phyloP scores from a whole-genome alignment of 345 rosid species.

The Crucihimalaya himalaica region DNA sequence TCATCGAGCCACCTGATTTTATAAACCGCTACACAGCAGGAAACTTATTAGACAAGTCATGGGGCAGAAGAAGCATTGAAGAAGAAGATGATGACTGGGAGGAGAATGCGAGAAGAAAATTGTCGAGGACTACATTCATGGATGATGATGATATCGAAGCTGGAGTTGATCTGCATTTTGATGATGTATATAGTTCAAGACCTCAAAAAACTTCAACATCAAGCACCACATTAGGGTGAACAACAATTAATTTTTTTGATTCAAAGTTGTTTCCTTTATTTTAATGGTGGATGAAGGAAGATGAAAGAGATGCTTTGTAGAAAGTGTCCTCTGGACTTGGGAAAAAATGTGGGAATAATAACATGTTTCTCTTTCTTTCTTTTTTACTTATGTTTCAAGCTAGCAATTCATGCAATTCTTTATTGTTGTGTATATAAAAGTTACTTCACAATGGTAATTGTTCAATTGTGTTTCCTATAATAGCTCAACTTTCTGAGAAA shows the following conservation, averaged over 20 bases:
- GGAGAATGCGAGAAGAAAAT: conserved; percentile 40
- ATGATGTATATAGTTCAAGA: conserved; percentile 64
- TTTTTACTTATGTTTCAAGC: background rate
- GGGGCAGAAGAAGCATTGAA: conserved; percentile 36
- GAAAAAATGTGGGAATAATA: conserved; percentile 26
- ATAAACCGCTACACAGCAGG: conserved; percentile 22
- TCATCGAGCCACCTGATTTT: conserved; percentile 77
- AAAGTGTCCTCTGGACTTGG: conserved; percentile 16
- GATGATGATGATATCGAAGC: conserved; percentile 57
- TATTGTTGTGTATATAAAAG: conserved; percentile 32
- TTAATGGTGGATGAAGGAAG: conserved; percentile 18
- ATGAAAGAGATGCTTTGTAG: conserved; percentile 20
- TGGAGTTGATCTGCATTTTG: conserved; percentile 74
- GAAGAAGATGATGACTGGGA: conserved; percentile 54
- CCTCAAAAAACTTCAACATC: conserved; percentile 56
- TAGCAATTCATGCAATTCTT: conserved; percentile 35
- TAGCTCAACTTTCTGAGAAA: too few species aligned
- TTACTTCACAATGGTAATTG: background rate
- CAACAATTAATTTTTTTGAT: conserved; percentile 20
- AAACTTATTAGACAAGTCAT: conserved; percentile 37
- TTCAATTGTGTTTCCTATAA: background rate
- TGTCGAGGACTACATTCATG: conserved; percentile 47
- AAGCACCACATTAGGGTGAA: conserved; percentile 26
- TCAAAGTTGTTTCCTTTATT: conserved; percentile 24
- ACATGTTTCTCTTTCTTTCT: background rate